phyloP scores from a whole-genome alignment of 768 basidiomycete genomes.

The Coprinellus aureogranulatus region DNA sequence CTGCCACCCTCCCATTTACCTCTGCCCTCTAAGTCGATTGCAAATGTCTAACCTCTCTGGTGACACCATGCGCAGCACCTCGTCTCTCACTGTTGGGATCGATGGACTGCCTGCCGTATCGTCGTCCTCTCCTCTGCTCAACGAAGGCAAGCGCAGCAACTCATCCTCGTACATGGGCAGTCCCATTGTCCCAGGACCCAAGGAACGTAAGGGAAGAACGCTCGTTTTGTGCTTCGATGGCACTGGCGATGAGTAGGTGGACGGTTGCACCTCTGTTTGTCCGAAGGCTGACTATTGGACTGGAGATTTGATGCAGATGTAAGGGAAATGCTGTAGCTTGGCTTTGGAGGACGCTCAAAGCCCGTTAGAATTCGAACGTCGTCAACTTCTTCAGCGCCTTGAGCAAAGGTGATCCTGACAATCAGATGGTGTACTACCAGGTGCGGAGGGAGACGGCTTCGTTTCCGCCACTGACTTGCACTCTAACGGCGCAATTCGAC shows the following conservation, averaged over 20 bases:
- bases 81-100: too few species aligned
- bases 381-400: conserved; percentile 35
- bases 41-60: too few species aligned
- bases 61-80: too few species aligned
- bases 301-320: conserved; percentile 22
- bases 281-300: not conserved
- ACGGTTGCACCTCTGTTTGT: not conserved
- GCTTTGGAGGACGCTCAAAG: not conserved
- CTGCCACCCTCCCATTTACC: not conserved
- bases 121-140: too few species aligned
- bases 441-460: conserved; percentile 7
- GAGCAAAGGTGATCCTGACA: conserved; percentile 31
- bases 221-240: conserved; percentile 65
- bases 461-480: not conserved
- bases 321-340: too few species aligned
- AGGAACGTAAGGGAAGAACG: conserved; percentile 19
- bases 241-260: conserved; percentile 40
- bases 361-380: conserved; percentile 38
- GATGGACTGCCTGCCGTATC: too few species aligned
- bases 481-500: not conserved
- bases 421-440: conserved; percentile 39
- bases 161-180: conserved; percentile 3
- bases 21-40: too few species aligned
- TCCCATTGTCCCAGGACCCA: conserved; percentile 9
- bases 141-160: not conserved